These are phyloP conservation scores for Moricandia arvensis DNA, from an alignment of 345 rosid genomes.

Conservation along the genomic window DNA sequence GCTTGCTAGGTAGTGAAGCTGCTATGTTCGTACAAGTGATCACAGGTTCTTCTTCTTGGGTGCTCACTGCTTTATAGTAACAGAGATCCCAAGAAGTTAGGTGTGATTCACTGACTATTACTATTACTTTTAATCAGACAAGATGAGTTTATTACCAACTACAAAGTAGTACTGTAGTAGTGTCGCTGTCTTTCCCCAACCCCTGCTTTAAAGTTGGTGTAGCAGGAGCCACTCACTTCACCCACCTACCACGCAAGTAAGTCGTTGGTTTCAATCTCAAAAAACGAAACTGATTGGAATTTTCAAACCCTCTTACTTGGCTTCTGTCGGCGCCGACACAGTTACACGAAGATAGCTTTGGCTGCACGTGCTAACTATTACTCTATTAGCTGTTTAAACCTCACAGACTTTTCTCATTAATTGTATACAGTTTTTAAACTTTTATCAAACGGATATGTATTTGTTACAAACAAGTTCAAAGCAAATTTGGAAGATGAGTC, in stretches of 20 bases:
- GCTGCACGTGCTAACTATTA: background rate
- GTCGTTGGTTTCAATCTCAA: background rate
- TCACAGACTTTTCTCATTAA: background rate
- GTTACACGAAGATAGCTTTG: background rate
- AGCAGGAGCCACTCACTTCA: conserved; percentile 20
- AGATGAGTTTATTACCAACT: conserved; percentile 20
- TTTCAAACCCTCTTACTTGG: background rate
- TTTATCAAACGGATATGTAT: background rate
- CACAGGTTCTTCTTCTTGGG: background rate
- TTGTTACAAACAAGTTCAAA: background rate
- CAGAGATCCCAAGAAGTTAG: conserved; percentile 7
- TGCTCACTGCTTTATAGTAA: conserved; percentile 28
- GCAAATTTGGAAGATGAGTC: background rate
- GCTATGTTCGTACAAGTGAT: no score
- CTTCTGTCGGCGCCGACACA: conserved; percentile 29
- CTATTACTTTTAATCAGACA: background rate
- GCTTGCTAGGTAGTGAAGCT: background rate
- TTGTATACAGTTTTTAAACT: background rate
- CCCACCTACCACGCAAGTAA: conserved; percentile 16
- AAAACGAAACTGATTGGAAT: background rate
- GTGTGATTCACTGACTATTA: background rate
- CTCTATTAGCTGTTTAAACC: background rate
- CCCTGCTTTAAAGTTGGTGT: conserved; percentile 29
- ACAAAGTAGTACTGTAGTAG: background rate
- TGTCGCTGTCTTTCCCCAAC: conserved; percentile 36